These are phyloP conservation scores for Pseudophaeomoniella oleicola DNA, from an alignment of 2,329 filamentous ascomycete species.

Conservation along the genomic window DNA sequence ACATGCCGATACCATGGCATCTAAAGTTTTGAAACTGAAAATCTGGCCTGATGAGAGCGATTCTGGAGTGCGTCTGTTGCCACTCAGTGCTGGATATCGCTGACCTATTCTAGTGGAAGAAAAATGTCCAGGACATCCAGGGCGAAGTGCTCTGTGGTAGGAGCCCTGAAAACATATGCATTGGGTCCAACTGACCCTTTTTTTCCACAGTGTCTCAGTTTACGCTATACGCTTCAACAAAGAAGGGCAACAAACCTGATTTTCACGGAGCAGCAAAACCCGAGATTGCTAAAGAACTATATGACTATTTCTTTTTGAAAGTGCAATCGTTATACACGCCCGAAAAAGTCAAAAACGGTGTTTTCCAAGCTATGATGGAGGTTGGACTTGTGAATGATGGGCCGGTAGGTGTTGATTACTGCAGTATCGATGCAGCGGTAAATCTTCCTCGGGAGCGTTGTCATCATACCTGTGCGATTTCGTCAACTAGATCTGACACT, in stretches of 20 bases:
- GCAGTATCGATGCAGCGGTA: constrained; percentile 43
- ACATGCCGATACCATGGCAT: constrained; percentile 69
- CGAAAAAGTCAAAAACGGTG: constrained; percentile 79
- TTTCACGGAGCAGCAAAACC: constrained; percentile 79
- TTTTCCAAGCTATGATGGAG: constrained; percentile 99
- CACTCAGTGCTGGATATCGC: not conserved
- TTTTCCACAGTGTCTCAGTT: constrained; percentile 83
- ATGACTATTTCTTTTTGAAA: constrained; percentile 67
- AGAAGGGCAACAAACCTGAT: constrained; percentile 88
- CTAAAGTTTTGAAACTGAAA: constrained; percentile 77
- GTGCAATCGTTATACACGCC: constrained; percentile 56
- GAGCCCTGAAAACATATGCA: constrained; percentile 10
- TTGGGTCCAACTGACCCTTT: not conserved
- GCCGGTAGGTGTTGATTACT: constrained; percentile 49
- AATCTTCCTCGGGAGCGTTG: constrained; percentile 14
- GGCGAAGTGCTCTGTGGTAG: constrained; percentile 91
- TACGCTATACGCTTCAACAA: constrained; percentile 81
- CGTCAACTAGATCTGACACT: not conserved
- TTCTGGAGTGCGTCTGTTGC: constrained; percentile 36
- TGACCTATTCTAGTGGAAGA: constrained; percentile 57
- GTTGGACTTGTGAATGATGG: constrained; percentile 82
- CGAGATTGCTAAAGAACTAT: constrained; percentile 65
- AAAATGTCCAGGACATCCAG: constrained; percentile 69
- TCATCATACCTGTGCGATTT: constrained; percentile 4
- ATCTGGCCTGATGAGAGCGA: constrained; percentile 77